These are phyloP conservation scores for Exophiala mesophila DNA, from an alignment of 2,329 filamentous ascomycete species.

Conservation along the genomic window DNA sequence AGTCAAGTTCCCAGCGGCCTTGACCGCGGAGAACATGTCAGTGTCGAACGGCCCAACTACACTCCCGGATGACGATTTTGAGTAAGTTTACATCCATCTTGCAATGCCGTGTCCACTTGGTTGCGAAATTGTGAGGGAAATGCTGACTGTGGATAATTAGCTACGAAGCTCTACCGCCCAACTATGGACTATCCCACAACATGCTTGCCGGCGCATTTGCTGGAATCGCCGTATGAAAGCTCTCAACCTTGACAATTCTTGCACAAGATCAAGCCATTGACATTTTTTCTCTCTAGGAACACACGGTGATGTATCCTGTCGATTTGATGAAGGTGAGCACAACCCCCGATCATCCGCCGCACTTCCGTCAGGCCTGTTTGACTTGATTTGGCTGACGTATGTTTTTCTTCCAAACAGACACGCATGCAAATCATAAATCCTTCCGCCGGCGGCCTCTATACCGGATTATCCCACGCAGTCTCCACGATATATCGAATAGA, in stretches of 20 bases:
- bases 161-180: constrained; percentile 91
- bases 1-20: constrained; percentile 27
- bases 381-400: no score
- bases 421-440: constrained; percentile 96
- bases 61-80: constrained; percentile 41
- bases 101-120: constrained; percentile 1
- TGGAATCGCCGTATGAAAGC: constrained; percentile 74
- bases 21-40: constrained; percentile 27
- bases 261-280: constrained; percentile 11
- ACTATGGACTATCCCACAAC: constrained; percentile 90
- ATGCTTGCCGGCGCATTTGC: constrained; percentile 96
- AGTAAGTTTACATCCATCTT: constrained; percentile 43
- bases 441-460: constrained; percentile 73
- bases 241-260: constrained; percentile 23
- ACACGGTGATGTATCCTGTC: constrained; percentile 98
- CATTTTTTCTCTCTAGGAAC: constrained; percentile 58
- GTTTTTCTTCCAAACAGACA: no score
- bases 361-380: no score
- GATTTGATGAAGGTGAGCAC: constrained; percentile 88
- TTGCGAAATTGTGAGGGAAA: background rate
- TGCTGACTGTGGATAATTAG: constrained; percentile 35
- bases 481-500: constrained; percentile 88
- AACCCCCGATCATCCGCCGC: no score
- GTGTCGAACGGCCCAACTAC: constrained; percentile 31
- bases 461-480: constrained; percentile 84